These are phyloP conservation scores for Macrolepiota fuliginosa DNA, from an alignment of 768 basidiomycete species.

Conservation along the genomic window DNA sequence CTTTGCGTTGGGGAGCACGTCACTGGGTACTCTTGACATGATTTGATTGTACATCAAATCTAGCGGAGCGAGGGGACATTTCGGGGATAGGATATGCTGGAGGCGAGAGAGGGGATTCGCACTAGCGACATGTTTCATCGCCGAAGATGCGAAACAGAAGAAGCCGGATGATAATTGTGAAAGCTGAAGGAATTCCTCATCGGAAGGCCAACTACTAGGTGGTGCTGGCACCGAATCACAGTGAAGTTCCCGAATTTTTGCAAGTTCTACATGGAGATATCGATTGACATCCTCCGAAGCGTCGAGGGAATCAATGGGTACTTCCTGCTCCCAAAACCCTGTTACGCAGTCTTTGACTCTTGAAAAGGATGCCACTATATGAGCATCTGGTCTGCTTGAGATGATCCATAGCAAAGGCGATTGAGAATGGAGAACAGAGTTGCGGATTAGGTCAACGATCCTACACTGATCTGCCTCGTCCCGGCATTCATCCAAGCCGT, in stretches of 20 bases:
- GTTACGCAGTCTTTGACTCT: not conserved
- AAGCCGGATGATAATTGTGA: not conserved
- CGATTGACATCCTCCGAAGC: not conserved
- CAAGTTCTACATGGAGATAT: not conserved
- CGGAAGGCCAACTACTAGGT: not conserved
- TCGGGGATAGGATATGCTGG: not conserved
- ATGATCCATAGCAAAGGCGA: not conserved
- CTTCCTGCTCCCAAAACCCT: not conserved
- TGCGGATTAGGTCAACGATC: not conserved
- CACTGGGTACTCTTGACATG: not conserved
- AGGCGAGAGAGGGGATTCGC: not conserved
- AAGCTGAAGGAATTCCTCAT: not conserved
- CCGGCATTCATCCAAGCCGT: constrained; percentile 3
- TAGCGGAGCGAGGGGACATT: not conserved
- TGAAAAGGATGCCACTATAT: not conserved
- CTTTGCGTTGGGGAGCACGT: not conserved
- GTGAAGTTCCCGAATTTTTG: not conserved
- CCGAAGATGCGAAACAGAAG: not conserved
- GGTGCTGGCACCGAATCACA: not conserved
- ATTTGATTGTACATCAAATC: not conserved
- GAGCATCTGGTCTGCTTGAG: not conserved
- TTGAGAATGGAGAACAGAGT: not conserved
- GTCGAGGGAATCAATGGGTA: not conserved
- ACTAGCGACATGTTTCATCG: not conserved
- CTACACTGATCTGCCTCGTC: not conserved